Evolutionary conservation across 1,139 yeast genomes (phyloP), one percentile per base, ranked within the genome.

Genomic region (Taiozyma sp.): DNA sequence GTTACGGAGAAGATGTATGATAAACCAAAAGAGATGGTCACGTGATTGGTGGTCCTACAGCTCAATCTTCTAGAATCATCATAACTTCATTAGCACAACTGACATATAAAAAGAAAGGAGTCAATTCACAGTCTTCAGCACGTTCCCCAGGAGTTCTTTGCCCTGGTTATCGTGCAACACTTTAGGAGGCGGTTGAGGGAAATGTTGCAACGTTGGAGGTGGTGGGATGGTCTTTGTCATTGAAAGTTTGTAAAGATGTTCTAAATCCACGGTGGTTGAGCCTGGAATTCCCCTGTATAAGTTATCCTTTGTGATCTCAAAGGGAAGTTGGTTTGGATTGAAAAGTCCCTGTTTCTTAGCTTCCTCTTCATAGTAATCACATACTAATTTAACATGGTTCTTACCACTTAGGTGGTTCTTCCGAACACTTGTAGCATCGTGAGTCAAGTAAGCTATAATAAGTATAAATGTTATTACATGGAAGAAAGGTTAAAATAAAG

Each of bases 371-470:
- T 87, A 90, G 70, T 88, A 90, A 54, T 85, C 87, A 53, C 90
- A 82, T 53, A 87, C 88, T 53, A 80, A 76, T 58, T 80, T 77
- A 47, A 88, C 74, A 66, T 91, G 98, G 65, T 87, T 85, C 61
- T 81, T 80, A 14, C 98, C 98, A 47, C 79, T 72, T 47, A 88
- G 70, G 68, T 91, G 98, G 43, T 91, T 84, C 62, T 86, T 84
- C 44, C 97, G 72, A 49, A 90, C 97, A 69, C 95, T 86, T 65
- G 83, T 74, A 32, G 96, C 86, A 68, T 89, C 97, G 64, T 90
- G 97, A 2, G 97, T 90, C 53, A 90, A 73, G 62, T 86, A 85
- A 26, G 91, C 74, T 59, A 48, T 16, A 41, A 30, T 19, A 19
- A 19, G 19, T 19, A 19, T 19, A 19, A 19, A 19, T 10, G 29